Evolutionary conservation across 768 basidiomycete genomes (phyloP).

Genomic region (Lentinus tigrinus): DNA sequence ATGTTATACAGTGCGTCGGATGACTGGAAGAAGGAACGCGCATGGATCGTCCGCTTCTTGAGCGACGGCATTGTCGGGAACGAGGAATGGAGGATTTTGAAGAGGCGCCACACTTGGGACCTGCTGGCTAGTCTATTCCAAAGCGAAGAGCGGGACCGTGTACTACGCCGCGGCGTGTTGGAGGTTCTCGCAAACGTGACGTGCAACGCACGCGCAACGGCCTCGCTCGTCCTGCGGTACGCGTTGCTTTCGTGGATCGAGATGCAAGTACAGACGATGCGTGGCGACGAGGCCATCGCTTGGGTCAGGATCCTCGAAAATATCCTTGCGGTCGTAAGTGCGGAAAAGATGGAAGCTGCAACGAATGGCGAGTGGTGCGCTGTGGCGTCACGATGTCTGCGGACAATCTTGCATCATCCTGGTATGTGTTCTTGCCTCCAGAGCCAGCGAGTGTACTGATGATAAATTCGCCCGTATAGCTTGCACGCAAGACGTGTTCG

Average conservation of each 20-base stretch:
- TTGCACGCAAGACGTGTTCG: constrained; percentile 3
- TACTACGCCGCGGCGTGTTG: constrained; percentile 57
- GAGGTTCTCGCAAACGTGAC: constrained; percentile 80
- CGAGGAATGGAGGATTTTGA: constrained; percentile 80
- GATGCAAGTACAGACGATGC: constrained; percentile 51
- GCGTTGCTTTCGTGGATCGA: constrained; percentile 81
- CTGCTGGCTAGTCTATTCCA: constrained; percentile 81
- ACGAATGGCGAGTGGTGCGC: constrained; percentile 62
- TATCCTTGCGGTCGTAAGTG: constrained; percentile 50
- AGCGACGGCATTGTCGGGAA: constrained; percentile 74
- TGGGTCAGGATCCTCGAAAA: constrained; percentile 72
- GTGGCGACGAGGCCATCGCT: constrained; percentile 44
- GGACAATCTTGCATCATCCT: constrained; percentile 34
- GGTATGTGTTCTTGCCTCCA: constrained; percentile 21
- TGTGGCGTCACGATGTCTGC: constrained; percentile 53
- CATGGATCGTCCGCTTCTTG: constrained; percentile 84
- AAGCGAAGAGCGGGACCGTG: constrained; percentile 51
- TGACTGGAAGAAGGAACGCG: constrained; percentile 79
- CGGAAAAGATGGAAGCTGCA: constrained; percentile 48
- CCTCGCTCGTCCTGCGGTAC: constrained; percentile 69
- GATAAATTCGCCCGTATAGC: constrained; percentile 9
- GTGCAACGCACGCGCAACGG: constrained; percentile 64
- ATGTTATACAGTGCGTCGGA: constrained; percentile 84
- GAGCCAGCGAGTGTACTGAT: no score
- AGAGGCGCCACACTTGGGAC: constrained; percentile 86